These are phyloP conservation scores for Rhodotorula diobovata DNA, from an alignment of 768 basidiomycete species.

Conservation along the genomic window DNA sequence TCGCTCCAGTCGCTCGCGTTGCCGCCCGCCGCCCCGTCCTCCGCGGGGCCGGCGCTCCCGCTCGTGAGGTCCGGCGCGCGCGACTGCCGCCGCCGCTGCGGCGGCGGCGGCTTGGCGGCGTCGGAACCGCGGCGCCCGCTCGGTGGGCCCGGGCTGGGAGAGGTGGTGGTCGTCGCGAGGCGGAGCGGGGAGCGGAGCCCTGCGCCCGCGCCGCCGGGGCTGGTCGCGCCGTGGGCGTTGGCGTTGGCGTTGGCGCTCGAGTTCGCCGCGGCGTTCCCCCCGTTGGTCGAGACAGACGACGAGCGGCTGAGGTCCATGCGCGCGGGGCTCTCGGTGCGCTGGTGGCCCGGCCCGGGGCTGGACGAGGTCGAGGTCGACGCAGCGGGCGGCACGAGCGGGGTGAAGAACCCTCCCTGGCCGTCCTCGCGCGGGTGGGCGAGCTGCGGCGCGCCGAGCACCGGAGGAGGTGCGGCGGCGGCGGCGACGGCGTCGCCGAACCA, in stretches of 20 bases:
- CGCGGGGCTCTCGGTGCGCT: not conserved
- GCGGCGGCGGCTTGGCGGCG: not conserved
- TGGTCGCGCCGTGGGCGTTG: not conserved
- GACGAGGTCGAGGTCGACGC: too few relatives aligned
- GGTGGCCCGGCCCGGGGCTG: too few relatives aligned
- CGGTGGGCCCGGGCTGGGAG: not conserved
- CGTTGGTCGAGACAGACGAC: not conserved
- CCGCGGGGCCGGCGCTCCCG: not conserved
- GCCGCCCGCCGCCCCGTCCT: not conserved
- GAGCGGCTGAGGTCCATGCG: constrained; percentile 5
- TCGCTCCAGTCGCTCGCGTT: not conserved
- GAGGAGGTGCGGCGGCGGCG: not conserved
- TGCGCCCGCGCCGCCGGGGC: not conserved
- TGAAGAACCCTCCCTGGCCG: not conserved
- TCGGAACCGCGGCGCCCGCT: not conserved
- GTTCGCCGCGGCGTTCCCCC: too few relatives aligned
- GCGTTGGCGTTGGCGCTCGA: not conserved
- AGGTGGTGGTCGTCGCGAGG: not conserved
- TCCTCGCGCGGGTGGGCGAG: not conserved
- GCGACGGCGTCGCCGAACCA: constrained; percentile 22
- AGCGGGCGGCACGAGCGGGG: not conserved
- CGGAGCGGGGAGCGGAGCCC: not conserved
- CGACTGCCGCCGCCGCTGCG: not conserved
- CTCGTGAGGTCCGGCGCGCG: not conserved
- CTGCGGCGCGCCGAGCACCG: too few relatives aligned